These are phyloP conservation scores for Filobasidium wieringae DNA, from an alignment of 768 basidiomycete species.

Conservation along the genomic window DNA sequence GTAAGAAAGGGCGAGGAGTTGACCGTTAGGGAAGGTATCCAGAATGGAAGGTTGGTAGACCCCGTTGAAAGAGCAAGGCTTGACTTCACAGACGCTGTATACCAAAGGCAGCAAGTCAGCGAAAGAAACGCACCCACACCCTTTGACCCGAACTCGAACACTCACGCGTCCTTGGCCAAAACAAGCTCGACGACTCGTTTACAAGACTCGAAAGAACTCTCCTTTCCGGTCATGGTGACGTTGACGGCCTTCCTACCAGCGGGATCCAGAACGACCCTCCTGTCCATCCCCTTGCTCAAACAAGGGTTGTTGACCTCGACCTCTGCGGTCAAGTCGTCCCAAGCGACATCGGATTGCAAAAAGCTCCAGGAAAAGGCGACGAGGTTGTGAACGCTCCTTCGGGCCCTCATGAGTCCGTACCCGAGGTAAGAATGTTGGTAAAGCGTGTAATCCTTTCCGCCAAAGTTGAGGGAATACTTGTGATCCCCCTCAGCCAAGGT, in stretches of 20 bases:
- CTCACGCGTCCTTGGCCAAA: slow-evolving; percentile 87
- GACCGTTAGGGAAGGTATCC: slow-evolving; percentile 75
- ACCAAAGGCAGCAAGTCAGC: neutral
- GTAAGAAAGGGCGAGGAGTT: slow-evolving; percentile 85
- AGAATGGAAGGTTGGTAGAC: slow-evolving; percentile 90
- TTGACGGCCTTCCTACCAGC: slow-evolving; percentile 43
- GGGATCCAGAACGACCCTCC: slow-evolving; percentile 55
- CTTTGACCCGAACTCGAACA: slow-evolving; percentile 21
- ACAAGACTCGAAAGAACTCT: slow-evolving; percentile 77
- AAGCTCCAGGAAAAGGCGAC: slow-evolving; percentile 72
- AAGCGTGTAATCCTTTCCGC: slow-evolving; percentile 56
- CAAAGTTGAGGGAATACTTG: slow-evolving; percentile 72
- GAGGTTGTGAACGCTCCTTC: slow-evolving; percentile 71
- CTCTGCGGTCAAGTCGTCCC: slow-evolving; percentile 36
- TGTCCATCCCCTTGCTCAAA: slow-evolving; percentile 54
- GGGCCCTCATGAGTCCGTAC: slow-evolving; percentile 82
- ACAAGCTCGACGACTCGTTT: slow-evolving; percentile 70
- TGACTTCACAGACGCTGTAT: slow-evolving; percentile 62
- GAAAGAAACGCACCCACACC: neutral
- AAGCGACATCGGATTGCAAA: slow-evolving; percentile 35
- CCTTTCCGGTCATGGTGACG: slow-evolving; percentile 76
- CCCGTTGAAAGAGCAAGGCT: slow-evolving; percentile 94
- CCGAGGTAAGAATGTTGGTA: slow-evolving; percentile 98
- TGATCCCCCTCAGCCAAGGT: slow-evolving; percentile 70
- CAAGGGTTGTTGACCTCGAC: slow-evolving; percentile 64